Percentiles rank a stretch among this genome's conserved stretches.
Evolutionary conservation across 2,329 filamentous ascomycete species (phyloP).

Genomic region (Fusarium redolens): DNA sequence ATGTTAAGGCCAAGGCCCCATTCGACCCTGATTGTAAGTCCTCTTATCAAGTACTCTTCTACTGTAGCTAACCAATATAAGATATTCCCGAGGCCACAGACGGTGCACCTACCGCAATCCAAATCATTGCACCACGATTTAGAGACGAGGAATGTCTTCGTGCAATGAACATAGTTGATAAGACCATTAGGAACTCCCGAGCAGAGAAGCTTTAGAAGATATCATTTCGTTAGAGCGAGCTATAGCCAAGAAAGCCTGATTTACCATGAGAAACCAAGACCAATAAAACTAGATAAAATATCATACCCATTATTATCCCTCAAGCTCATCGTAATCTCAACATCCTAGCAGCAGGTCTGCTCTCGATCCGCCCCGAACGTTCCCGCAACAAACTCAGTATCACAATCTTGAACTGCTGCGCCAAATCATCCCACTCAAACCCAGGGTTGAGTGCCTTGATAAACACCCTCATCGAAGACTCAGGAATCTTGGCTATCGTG

Average conservation of each 20-base stretch:
- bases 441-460: background rate
- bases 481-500: background rate
- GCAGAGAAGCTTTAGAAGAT: constrained; percentile 1
- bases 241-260: too few species aligned
- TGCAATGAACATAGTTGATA: constrained; percentile 37
- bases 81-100: constrained; percentile 30
- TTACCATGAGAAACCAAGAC: background rate
- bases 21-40: constrained; percentile 41
- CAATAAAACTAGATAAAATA: background rate
- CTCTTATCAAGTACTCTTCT: rapidly evolving
- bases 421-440: constrained; percentile 8
- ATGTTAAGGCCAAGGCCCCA: constrained; percentile 14
- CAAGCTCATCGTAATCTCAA: background rate
- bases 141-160: constrained; percentile 40
- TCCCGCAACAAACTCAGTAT: constrained; percentile 2
- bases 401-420: constrained; percentile 4
- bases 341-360: background rate
- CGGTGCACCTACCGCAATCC: constrained; percentile 32
- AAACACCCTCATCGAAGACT: background rate
- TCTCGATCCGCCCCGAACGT: background rate
- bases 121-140: constrained; percentile 33
- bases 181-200: background rate
- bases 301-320: rapidly evolving
- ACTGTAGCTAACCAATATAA: background rate
- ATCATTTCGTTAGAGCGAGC: rapidly evolving